A percentile compares a stretch with the other conserved stretches of the same genome.
Evolutionary conservation across 164 flowering plant genomes (phyloP).

Genomic region (Litsea cubeba): DNA sequence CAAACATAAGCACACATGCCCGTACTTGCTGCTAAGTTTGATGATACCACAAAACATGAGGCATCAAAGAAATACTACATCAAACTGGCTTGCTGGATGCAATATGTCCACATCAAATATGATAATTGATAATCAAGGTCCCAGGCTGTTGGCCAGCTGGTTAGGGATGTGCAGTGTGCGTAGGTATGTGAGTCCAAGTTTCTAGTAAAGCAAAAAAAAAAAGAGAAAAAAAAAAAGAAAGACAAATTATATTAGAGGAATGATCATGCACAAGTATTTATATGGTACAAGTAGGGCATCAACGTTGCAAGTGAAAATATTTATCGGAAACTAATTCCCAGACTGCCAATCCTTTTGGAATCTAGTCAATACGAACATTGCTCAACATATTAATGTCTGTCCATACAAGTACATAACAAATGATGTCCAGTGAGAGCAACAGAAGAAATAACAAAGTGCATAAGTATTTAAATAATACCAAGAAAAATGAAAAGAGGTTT

Average conservation of each 20-base stretch:
- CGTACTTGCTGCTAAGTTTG: background rate
- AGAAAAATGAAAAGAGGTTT: constrained; percentile 1
- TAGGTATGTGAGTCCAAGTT: too few relatives aligned
- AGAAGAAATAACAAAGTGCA: background rate
- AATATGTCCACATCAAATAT: too few relatives aligned
- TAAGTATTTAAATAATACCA: background rate
- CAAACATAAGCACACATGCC: background rate
- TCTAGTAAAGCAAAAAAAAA: background rate
- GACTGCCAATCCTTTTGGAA: background rate
- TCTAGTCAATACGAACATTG: background rate
- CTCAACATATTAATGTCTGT: background rate
- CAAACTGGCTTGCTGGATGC: background rate
- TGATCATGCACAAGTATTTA: background rate
- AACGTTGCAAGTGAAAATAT: too few relatives aligned
- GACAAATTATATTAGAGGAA: background rate
- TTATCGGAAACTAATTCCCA: background rate
- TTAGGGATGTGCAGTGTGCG: too few relatives aligned
- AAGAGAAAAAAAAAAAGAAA: too few relatives aligned
- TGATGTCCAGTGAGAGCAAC: background rate
- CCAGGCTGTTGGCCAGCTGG: too few relatives aligned
- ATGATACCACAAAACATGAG: background rate
- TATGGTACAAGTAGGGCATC: background rate
- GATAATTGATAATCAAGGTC: too few relatives aligned
- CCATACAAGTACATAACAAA: background rate
- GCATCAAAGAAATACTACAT: background rate